Conservation (phyloP, 2,329 filamentous ascomycete species). For the Pseudogymnoascus sp. region DNA sequence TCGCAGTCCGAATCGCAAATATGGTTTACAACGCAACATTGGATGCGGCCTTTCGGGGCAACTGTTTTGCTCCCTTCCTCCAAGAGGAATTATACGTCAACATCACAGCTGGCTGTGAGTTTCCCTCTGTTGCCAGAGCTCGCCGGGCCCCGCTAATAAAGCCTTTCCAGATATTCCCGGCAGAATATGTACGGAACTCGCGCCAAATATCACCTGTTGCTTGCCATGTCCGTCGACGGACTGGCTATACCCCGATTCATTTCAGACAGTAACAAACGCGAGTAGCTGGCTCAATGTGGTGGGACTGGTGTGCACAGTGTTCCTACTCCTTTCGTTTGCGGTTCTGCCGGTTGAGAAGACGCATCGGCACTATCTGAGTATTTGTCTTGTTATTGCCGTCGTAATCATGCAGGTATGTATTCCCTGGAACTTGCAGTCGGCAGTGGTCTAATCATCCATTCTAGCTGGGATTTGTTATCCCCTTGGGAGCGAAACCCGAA, state of each 20-base stretch:
- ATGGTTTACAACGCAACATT: not conserved
- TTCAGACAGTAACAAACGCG: constrained; percentile 52
- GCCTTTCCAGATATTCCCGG: constrained; percentile 42
- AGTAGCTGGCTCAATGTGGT: constrained; percentile 81
- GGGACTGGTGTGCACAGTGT: constrained; percentile 64
- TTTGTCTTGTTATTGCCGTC: constrained; percentile 73
- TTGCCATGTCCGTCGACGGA: constrained; percentile 83
- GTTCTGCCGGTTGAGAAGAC: constrained; percentile 83
- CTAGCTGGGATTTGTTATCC: constrained; percentile 84
- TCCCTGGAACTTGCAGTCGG: constrained; percentile 6
- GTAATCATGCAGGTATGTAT: constrained; percentile 70
- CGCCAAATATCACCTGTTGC: constrained; percentile 61
- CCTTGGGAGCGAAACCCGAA: constrained; percentile 68
- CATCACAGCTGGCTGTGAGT: not conserved
- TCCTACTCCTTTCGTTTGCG: constrained; percentile 73
- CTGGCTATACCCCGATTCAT: constrained; percentile 62
- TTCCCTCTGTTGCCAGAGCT: not conserved
- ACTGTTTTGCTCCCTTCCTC: constrained; percentile 65
- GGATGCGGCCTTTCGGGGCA: constrained; percentile 31
- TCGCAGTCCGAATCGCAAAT: not conserved
- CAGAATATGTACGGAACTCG: constrained; percentile 50
- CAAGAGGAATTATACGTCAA: constrained; percentile 38
- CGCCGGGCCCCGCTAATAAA: constrained; percentile 18
- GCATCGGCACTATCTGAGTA: constrained; percentile 84
- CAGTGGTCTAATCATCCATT: constrained; percentile 22